A percentile compares a stretch with the other conserved stretches of the same genome.
Conservation (phyloP, 495 filamentous ascomycete species). For the Echria macrotheca region DNA sequence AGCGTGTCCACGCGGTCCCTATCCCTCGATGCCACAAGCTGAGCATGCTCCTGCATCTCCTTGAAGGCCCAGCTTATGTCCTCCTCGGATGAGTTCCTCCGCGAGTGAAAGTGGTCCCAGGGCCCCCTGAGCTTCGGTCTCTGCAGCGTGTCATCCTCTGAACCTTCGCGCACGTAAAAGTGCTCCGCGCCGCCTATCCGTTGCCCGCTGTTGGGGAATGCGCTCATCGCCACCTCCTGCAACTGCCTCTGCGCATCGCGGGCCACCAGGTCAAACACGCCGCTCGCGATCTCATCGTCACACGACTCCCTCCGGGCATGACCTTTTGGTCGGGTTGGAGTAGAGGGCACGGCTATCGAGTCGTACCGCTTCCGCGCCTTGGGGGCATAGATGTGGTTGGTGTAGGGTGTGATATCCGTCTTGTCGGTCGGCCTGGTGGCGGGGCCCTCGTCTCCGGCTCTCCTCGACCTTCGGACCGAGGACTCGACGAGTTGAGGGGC, state of each 20-base stretch:
- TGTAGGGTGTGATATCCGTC: conserved; percentile 54
- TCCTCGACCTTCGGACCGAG: conserved; percentile 50
- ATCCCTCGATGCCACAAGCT: conserved; percentile 19
- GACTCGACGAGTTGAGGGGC: conserved; percentile 64
- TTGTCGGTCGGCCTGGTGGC: conserved; percentile 48
- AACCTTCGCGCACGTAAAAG: conserved; percentile 50
- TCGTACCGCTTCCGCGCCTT: conserved; percentile 32
- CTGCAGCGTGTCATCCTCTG: conserved; percentile 36
- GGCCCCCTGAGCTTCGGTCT: conserved; percentile 30
- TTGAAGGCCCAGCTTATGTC: conserved; percentile 46
- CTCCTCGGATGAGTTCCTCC: conserved; percentile 41
- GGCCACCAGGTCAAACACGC: conserved; percentile 69
- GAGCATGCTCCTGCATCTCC: conserved; percentile 46
- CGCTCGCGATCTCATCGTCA: conserved; percentile 66
- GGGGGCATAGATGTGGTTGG: conserved; percentile 51
- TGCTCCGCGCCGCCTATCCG: conserved; percentile 48
- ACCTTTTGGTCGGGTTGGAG: conserved; percentile 15
- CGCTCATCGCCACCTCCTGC: conserved; percentile 43
- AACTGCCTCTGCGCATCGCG: conserved; percentile 68
- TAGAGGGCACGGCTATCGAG: conserved; percentile 21
- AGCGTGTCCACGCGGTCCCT: conserved; percentile 18
- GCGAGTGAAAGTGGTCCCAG: conserved; percentile 30
- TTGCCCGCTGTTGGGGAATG: conserved; percentile 43
- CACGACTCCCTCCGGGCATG: conserved; percentile 51
- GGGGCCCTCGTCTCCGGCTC: conserved; percentile 45